phyloP scores from a whole-genome alignment of 2,329 filamentous ascomycete genomes.

The Claviceps paspali region DNA sequence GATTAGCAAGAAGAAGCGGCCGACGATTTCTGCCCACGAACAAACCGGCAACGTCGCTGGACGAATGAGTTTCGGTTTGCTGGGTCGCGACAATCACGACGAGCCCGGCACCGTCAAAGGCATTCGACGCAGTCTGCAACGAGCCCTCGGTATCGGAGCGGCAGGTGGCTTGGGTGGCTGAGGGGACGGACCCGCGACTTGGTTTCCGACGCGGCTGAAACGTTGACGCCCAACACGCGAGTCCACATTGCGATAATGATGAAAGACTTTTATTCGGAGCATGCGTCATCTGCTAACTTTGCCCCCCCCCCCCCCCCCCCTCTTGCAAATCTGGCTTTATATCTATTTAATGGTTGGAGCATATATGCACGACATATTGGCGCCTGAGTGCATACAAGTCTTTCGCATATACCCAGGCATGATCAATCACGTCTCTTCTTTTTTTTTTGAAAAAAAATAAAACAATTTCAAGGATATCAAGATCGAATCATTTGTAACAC shows the following conservation, averaged over 20 bases:
- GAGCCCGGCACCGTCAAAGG: constrained; percentile 20
- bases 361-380: constrained; percentile 3
- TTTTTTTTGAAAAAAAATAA: too few relatives aligned
- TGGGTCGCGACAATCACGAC: constrained; percentile 25
- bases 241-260: not conserved
- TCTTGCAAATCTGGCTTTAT: too few relatives aligned
- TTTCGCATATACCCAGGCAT: too few relatives aligned
- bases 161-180: not conserved
- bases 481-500: not conserved
- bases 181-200: not conserved
- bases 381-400: not conserved
- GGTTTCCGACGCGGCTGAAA: too few relatives aligned
- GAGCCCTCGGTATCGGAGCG: constrained; percentile 26
- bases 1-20: constrained; percentile 25
- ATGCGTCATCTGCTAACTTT: too few relatives aligned
- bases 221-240: too few relatives aligned
- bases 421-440: too few relatives aligned
- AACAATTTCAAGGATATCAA: too few relatives aligned
- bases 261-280: not conserved
- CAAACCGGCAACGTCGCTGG: constrained; percentile 18
- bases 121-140: constrained; percentile 30
- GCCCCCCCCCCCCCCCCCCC: too few relatives aligned
- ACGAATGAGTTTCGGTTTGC: constrained; percentile 32
- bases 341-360: too few relatives aligned
- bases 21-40: constrained; percentile 10